Evolutionary conservation across 179 eudicot genomes (phyloP), one percentile per base, ranked within the genome.

Genomic region (Beta macrorhiza): DNA sequence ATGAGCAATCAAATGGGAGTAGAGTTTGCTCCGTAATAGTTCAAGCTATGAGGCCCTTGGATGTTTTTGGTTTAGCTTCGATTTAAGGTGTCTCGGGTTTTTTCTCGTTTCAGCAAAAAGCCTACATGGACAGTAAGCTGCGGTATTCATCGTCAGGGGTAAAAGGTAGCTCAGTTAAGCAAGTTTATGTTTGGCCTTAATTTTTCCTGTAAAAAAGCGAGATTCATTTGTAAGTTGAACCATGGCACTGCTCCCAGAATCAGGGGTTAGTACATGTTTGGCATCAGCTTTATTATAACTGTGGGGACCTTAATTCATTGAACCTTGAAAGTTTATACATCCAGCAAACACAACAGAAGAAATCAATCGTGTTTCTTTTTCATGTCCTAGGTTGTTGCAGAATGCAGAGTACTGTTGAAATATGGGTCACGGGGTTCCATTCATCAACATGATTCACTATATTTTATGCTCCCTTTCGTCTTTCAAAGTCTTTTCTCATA

Each of bases 181-280:
- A 37, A 32, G 78, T 25, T 77, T 79, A 59, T 67, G 12, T 69
- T 76, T 76, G 55, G 63, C 53, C n/a, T 70, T 62, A 17, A 42
- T 42, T 75, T 77, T 81, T 78, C 75, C 65, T 84, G 83, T 84
- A 80, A 59, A 80, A 74, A 25, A 67, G 71, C 49, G 47, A 53
- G 65, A 16, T 57, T 84, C 75, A 77, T 76, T 80, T 84, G 83
- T 84, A 84, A 61, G 74, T 72, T 80, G 75, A 47, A 80, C 69
- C 75, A 56, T 80, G 71, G 56, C 70, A 76, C 70, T 76, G 74
- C 78, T 76, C 83, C 83, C 83, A 29, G 64, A 62, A 71, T 25
- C 44, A 42, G 61, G 78, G 78, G 68, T 64, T 51, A 65, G 65
- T 77, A 80, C 78, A 76, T 76, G 78, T 76, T 53, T 80, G 71